phyloP scores from a whole-genome alignment of 768 basidiomycete genomes.

The Macrocybe gigantea region DNA sequence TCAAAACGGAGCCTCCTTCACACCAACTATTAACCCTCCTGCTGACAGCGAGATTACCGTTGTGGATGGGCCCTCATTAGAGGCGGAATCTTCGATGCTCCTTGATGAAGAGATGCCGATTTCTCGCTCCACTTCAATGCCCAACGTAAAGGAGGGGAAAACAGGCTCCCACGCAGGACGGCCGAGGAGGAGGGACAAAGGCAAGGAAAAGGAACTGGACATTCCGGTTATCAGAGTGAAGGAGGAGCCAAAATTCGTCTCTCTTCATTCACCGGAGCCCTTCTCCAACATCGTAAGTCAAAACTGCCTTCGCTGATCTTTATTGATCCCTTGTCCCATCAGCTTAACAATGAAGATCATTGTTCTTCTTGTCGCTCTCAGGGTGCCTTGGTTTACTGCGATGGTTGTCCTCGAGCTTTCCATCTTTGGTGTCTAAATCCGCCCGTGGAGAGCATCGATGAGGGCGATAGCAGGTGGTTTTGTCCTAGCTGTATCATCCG shows the following conservation, averaged over 20 bases:
- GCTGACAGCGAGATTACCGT: conserved; percentile 12
- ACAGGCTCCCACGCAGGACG: conserved; percentile 14
- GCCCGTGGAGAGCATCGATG: conserved; percentile 83
- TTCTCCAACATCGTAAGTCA: conserved; percentile 31
- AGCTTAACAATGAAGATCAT: conserved; percentile 73
- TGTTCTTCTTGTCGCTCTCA: conserved; percentile 78
- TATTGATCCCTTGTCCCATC: conserved; percentile 6
- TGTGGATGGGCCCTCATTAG: conserved; percentile 40
- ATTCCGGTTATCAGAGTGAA: conserved; percentile 36
- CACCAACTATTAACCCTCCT: conserved; percentile 28
- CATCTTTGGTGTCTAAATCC: conserved; percentile 97
- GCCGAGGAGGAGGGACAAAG: conserved; percentile 44
- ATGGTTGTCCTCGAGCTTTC: conserved; percentile 93
- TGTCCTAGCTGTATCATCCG: conserved; percentile 66
- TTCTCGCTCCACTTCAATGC: conserved; percentile 60
- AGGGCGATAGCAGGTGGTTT: conserved; percentile 81
- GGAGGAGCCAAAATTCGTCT: conserved; percentile 43
- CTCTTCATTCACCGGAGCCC: conserved; percentile 43
- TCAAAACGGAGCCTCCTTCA: conserved; percentile 38
- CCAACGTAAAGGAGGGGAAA: conserved; percentile 17
- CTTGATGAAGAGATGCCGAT: conserved; percentile 54
- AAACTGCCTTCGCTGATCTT: background rate
- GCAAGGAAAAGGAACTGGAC: conserved; percentile 46
- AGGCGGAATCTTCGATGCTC: conserved; percentile 30
- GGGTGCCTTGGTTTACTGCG: conserved; percentile 92